A percentile compares a stretch with the other conserved stretches of the same genome.
Evolutionary conservation across 345 rosid species (phyloP).

Genomic region (Eucalyptus regnans): DNA sequence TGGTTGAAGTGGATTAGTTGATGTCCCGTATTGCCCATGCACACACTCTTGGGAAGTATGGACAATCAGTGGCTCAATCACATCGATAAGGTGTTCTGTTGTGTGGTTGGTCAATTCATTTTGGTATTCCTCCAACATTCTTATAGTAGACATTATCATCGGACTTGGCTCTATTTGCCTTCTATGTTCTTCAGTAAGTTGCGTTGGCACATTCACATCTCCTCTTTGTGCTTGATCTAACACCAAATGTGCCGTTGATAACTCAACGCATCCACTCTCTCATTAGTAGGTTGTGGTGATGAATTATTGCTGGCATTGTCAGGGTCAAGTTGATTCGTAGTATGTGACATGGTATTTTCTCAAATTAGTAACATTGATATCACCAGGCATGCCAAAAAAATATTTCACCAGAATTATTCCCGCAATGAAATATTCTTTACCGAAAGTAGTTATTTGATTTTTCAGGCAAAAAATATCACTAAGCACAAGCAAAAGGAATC

Average conservation of each 20-base stretch:
- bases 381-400: not conserved
- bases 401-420: accelerated
- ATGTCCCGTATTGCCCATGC: not conserved
- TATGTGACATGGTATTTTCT: not conserved
- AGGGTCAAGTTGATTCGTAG: not conserved
- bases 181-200: not conserved
- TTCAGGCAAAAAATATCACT: not conserved
- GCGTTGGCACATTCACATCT: not conserved
- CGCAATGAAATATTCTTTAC: no score
- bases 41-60: not conserved
- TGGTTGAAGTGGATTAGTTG: not conserved
- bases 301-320: not conserved
- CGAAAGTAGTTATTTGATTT: accelerated
- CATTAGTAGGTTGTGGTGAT: not conserved
- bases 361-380: not conserved
- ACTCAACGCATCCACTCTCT: not conserved
- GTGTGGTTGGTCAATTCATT: not conserved
- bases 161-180: not conserved
- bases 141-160: not conserved
- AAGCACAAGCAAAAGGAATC: no score
- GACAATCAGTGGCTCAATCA: not conserved
- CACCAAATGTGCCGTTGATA: not conserved
- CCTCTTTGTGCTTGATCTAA: not conserved
- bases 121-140: not conserved
- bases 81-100: not conserved